These are phyloP conservation scores for Effrenium voratum DNA, from an alignment of 73 alveolate genomes.

Conservation along the genomic window DNA sequence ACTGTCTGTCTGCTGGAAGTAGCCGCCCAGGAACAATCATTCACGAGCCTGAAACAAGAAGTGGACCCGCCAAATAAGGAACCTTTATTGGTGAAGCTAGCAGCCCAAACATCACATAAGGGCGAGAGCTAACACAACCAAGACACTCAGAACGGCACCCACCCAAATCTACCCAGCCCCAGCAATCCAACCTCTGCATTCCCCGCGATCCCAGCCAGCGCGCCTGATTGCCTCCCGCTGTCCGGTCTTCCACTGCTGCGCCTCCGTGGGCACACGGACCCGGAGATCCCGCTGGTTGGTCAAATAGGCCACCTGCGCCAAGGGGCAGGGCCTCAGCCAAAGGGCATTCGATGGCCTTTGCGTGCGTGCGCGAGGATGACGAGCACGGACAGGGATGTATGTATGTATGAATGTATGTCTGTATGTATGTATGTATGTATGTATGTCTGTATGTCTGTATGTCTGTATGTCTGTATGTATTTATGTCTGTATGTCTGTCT, in stretches of 20 bases:
- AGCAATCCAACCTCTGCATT: neutral
- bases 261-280: conserved; percentile 18
- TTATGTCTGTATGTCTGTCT: too few species aligned
- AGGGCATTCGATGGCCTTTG: too few species aligned
- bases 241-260: conserved; percentile 68
- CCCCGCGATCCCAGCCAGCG: neutral
- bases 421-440: too few species aligned
- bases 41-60: too few species aligned
- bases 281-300: conserved; percentile 64
- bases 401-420: too few species aligned
- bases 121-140: neutral
- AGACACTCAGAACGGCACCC: neutral
- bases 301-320: conserved; percentile 89
- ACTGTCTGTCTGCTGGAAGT: too few species aligned
- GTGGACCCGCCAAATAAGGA: neutral
- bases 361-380: too few species aligned
- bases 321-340: conserved; percentile 51
- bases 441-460: too few species aligned
- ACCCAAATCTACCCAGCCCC: neutral
- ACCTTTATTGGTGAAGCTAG: neutral
- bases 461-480: too few species aligned
- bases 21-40: too few species aligned
- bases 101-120: neutral
- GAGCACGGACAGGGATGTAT: too few species aligned
- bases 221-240: conserved; percentile 32